Percentiles rank a stretch among this genome's conserved stretches.
phyloP scores from a whole-genome alignment of 768 basidiomycete genomes.

The Tremella yokohamensis region DNA sequence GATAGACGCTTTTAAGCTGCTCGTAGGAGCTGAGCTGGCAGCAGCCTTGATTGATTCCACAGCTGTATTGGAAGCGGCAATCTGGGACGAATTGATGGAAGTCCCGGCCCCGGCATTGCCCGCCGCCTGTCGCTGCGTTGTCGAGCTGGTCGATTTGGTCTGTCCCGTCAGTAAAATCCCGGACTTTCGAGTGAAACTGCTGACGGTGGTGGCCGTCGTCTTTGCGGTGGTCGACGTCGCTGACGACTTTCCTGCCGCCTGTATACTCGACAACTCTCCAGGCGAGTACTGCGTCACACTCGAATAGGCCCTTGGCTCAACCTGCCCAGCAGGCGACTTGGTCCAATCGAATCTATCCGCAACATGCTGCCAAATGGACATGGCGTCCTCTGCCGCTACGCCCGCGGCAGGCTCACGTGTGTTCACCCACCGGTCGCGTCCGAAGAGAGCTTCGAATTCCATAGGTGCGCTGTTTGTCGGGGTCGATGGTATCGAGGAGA shows the following conservation, averaged over 20 bases:
- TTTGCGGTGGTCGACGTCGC: background rate
- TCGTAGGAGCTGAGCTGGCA: background rate
- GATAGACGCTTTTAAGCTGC: conserved; percentile 1
- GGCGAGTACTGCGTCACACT: conserved; percentile 12
- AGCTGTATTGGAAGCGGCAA: background rate
- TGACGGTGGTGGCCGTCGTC: conserved; percentile 11
- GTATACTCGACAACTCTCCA: conserved; percentile 14
- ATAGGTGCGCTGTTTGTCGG: no score
- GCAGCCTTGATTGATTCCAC: conserved; percentile 1
- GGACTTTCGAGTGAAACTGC: background rate
- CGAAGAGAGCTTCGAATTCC: no score
- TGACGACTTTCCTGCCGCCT: conserved; percentile 8
- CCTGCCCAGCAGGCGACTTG: no score
- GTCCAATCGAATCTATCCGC: no score
- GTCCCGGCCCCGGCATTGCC: conserved; percentile 1
- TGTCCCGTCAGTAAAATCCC: background rate
- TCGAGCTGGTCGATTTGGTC: conserved; percentile 1
- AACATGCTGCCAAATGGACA: no score
- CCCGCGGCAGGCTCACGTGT: no score
- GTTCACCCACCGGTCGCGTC: no score
- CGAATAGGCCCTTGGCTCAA: no score
- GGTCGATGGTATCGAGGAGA: no score
- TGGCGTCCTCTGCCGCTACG: no score
- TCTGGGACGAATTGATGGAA: background rate
- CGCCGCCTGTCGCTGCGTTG: background rate